Base-by-base conservation (phyloP, 108 stramenopile species). In the Aurantiochytrium sp. region DNA sequence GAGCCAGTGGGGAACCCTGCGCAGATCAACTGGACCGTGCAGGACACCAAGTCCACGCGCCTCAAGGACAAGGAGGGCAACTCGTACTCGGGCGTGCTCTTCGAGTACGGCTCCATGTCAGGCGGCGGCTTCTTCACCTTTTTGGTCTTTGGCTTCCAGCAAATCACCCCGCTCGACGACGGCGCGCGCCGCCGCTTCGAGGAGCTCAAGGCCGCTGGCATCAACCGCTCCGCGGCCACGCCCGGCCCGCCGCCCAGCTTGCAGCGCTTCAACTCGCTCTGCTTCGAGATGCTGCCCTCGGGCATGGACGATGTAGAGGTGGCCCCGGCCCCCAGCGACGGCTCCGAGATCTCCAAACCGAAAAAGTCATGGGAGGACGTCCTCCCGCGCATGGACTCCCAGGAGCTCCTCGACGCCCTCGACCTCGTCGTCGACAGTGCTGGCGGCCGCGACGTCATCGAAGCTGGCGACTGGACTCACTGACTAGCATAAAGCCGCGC, bases 131-230 rank as follows among this genome's bases (percentile, higher is more conserved):
- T 39, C 45, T 48, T 81, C 27, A 48, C 6, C 45, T 81, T 81
- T 48, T 24, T 48, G 6, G 73, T 81, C 27, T 81, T 81, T 3
- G 73, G 73, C 6, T 81, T 81, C 4, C 39, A 81, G 45, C 15
- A 81, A 12, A 81, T 81, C 45, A 81, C 39, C 12, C 73, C 73
- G n/a, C 42, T 81, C 27, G 73, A 41, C 27, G 73, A 81, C 2
- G 73, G 73, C 73, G 73, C 39, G 73, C 73, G 73, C 45, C 39
- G 73, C 34, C 59, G 59, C 34, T 65, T 65, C 34, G 59, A 65
- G 0, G 15, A 65, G 73, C n/a, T 81, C 42, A 41, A 48, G 73
- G 42, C 42, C 3, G 39, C 45, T 24, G 45, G 45, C 1, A 81
- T 81, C 42, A 48, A 81, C 42, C 73, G 45, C 36, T 81, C 73